Base-by-base conservation (phyloP, 2,329 filamentous ascomycete species). In the Aspergillus hortae region DNA sequence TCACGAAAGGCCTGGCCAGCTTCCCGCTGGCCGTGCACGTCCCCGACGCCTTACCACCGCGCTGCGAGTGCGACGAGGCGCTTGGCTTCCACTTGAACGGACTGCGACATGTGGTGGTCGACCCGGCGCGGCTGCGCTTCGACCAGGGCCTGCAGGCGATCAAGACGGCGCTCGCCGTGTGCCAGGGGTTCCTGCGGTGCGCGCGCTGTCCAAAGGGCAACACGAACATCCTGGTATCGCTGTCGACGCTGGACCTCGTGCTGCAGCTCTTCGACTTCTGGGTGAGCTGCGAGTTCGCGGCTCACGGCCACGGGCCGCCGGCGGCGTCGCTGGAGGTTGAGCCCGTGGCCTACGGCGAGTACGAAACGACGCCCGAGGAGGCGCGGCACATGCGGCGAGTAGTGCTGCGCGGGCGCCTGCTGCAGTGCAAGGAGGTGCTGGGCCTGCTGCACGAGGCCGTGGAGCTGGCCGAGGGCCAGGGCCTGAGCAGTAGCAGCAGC, bases 61-160 rank as follows among this genome's bases (percentile, higher is more conserved):
- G 51, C 23, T 67, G 68, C 54, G 66, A 66, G 35, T 71, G 69
- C 49, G 46, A 63, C 2, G 63, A 67, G 21, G 61, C 58, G 41
- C 62, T 69, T 21, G 53, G 63, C 9, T 63, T 64, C 43, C 60
- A 70, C 35, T 61, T 66, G 55, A 63, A 62, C 46, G 61, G 62
- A n/a, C 54, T 71, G n/a, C 67, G 62, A 23, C 60, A 63, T 33
- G 58, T 70, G 6, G 61, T 61, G 5, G 52, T 54, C 35, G 62
- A 64, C 25, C 51, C 63, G 2, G 38, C 61, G 36, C 59, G 60
- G 12, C 58, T 64, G 9, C 62, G 66, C 15, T 63, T 71, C 38
- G 68, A 71, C 33, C 62, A 67, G 38, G 64, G 62, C 38, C 60
- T 71, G 33, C 66, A 70, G 36, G 53, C 56, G 2, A 63, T 70